A percentile compares a stretch with the other conserved stretches of the same genome.
Evolutionary conservation across 176 grass and related monocot genomes (phyloP).

Genomic region (Musa beccarii): DNA sequence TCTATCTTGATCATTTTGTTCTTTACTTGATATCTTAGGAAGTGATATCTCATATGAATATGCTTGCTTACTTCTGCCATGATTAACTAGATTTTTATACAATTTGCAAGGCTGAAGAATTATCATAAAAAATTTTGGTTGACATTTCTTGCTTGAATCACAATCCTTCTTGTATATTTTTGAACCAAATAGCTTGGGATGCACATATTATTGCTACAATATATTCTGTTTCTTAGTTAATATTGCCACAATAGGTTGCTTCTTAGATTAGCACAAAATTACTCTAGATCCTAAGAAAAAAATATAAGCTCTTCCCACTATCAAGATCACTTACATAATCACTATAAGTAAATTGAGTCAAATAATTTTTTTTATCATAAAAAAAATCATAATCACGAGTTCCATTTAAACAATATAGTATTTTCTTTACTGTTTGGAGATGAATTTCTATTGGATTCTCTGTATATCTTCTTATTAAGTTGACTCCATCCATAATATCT

Average conservation of each 20-base stretch:
- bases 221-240: background rate
- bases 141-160: background rate
- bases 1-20: background rate
- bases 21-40: background rate
- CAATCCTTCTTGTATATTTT: background rate
- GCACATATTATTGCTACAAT: no score
- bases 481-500: background rate
- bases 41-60: background rate
- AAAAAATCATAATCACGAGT: background rate
- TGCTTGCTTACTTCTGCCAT: no score
- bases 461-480: background rate
- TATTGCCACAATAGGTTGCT: no score
- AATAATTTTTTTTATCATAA: background rate
- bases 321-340: background rate
- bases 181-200: no score
- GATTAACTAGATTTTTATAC: no score
- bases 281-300: background rate
- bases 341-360: background rate
- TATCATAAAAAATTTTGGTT: background rate
- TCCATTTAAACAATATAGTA: background rate
- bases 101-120: no score
- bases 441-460: background rate
- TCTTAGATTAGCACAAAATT: no score
- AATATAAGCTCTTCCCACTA: background rate
- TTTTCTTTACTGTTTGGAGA: background rate